phyloP scores from a whole-genome alignment of 2,329 filamentous ascomycete genomes.

The Graphiopsis chlorocephala region DNA sequence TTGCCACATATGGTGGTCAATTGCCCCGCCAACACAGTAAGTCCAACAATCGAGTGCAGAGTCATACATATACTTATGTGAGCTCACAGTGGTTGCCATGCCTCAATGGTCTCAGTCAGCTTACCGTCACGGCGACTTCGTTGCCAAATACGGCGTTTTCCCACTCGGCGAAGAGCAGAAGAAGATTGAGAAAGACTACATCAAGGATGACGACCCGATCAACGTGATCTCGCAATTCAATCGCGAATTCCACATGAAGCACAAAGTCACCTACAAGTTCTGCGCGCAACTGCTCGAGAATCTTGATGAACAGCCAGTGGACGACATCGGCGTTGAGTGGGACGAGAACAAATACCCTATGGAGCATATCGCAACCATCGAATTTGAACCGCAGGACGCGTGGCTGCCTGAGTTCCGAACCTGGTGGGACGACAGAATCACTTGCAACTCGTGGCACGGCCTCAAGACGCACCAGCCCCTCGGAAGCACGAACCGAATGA shows the following conservation, averaged over 20 bases:
- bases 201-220: conserved; percentile 31
- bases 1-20: conserved; percentile 29
- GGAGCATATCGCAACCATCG: conserved; percentile 35
- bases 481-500: conserved; percentile 41
- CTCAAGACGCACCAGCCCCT: conserved; percentile 40
- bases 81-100: conserved; percentile 34
- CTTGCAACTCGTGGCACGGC: conserved; percentile 41
- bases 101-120: conserved; percentile 34
- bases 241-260: conserved; percentile 32
- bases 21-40: conserved; percentile 33
- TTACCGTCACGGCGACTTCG: conserved; percentile 36
- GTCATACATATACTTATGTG: background rate
- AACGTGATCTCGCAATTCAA: conserved; percentile 34
- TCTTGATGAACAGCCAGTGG: conserved; percentile 35
- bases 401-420: conserved; percentile 41
- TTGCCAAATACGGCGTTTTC: conserved; percentile 35
- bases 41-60: conserved; percentile 1
- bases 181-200: conserved; percentile 26
- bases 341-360: conserved; percentile 35
- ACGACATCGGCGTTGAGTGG: conserved; percentile 35
- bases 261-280: conserved; percentile 37
- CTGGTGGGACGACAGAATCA: conserved; percentile 43
- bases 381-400: conserved; percentile 41
- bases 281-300: conserved; percentile 35
- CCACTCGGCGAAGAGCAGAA: conserved; percentile 31